Evolutionary conservation across 257 asterid genomes (phyloP).

Genomic region (Solanum piurae): DNA sequence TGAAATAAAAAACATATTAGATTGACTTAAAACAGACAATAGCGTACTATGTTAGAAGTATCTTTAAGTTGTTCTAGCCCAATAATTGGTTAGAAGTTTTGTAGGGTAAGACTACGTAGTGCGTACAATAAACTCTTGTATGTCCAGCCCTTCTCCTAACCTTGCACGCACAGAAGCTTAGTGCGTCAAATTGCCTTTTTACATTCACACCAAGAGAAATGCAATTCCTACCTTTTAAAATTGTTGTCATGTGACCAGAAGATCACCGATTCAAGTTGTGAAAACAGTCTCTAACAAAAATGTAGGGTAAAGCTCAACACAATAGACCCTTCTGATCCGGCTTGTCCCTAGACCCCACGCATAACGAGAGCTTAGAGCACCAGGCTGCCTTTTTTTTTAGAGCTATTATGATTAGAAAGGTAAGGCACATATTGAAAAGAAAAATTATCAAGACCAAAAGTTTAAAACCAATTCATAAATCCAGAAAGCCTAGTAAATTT

Average conservation of each 20-base stretch:
- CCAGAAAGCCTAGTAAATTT: background rate
- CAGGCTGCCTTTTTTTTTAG: background rate
- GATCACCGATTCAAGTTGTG: accelerated
- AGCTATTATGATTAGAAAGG: background rate
- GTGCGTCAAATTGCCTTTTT: background rate
- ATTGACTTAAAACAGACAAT: background rate
- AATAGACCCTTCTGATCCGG: background rate
- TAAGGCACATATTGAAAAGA: background rate
- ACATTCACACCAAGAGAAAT: background rate
- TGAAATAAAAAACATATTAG: background rate
- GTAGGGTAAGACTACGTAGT: background rate
- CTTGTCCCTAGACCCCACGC: accelerated
- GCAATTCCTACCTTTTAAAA: background rate
- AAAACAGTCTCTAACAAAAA: background rate
- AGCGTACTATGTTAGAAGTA: background rate
- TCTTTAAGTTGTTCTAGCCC: background rate
- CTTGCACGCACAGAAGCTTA: background rate
- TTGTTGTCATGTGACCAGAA: background rate
- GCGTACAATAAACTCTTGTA: background rate
- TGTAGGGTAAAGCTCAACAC: background rate
- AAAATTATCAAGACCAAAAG: conserved; percentile 6
- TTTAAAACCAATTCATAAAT: background rate
- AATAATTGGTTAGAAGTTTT: background rate
- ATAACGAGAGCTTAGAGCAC: background rate
- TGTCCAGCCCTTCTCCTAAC: no score